Evolutionary conservation across 108 stramenopile species (phyloP).

Genomic region (Skeletonema marinoi): DNA sequence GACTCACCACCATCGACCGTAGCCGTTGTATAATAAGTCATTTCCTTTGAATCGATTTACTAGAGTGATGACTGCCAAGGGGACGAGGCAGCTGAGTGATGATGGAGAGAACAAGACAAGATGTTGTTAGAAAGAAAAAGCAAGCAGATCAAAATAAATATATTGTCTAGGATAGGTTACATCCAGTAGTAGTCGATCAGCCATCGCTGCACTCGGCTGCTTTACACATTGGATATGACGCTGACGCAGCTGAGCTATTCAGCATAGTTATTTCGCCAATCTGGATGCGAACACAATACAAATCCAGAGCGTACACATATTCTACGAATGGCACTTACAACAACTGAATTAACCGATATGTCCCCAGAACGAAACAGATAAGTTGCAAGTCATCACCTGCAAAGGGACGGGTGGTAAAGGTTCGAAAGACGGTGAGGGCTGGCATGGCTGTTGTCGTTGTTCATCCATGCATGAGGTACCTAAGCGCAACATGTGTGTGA

Average conservation of each 20-base stretch:
- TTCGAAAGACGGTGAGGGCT: constrained; percentile 33
- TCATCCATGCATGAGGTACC: not conserved
- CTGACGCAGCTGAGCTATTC: too few species aligned
- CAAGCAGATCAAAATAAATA: too few species aligned
- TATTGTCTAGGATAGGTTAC: too few species aligned
- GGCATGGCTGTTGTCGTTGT: constrained; percentile 19
- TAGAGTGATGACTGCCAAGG: constrained; percentile 1
- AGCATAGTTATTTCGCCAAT: too few species aligned
- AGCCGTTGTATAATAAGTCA: constrained; percentile 22
- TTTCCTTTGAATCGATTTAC: constrained; percentile 15
- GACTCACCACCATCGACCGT: constrained; percentile 19
- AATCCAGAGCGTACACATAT: too few species aligned
- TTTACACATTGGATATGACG: too few species aligned
- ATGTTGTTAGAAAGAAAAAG: not conserved
- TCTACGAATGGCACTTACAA: constrained; percentile 9
- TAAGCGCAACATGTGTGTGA: not conserved
- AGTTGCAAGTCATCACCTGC: constrained; percentile 46
- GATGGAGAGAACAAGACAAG: not conserved
- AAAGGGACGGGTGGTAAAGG: constrained; percentile 45
- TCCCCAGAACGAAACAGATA: constrained; percentile 20
- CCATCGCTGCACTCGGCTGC: too few species aligned
- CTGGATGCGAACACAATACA: not conserved
- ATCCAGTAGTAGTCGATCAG: too few species aligned
- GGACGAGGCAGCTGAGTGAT: constrained; percentile 23
- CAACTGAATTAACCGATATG: constrained; percentile 30